Conservation (phyloP, 441 rosid species). For the Erodium chrysanthum region DNA sequence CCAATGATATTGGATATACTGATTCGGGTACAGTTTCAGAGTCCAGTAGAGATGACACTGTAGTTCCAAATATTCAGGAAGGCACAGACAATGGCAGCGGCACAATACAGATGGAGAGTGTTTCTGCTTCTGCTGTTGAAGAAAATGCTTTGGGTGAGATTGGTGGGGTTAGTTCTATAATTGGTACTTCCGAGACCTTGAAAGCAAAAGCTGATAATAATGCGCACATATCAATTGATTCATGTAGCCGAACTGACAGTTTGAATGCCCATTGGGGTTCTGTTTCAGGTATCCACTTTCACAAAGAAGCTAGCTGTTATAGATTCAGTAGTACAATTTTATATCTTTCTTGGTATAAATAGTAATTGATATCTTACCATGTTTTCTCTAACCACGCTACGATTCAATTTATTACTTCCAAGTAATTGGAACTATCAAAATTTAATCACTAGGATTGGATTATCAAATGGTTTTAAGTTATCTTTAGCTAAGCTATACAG, state of each 20-base stretch:
- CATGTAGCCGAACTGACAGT: constrained; percentile 48
- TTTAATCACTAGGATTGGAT: not conserved
- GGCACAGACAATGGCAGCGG: constrained; percentile 23
- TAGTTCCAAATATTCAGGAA: constrained; percentile 7
- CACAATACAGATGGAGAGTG: constrained; percentile 18
- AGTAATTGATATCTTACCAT: no score
- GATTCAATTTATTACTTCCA: no score
- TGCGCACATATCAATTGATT: constrained; percentile 34
- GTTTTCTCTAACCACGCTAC: no score
- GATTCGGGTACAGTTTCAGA: constrained; percentile 23
- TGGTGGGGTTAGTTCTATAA: constrained; percentile 18
- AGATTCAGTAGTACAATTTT: constrained; percentile 4
- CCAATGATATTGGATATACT: constrained; percentile 19
- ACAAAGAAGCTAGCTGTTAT: not conserved
- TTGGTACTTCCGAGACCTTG: constrained; percentile 11
- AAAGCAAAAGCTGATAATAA: constrained; percentile 23
- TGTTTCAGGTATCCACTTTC: constrained; percentile 52
- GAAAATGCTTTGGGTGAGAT: constrained; percentile 15
- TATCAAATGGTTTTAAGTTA: no score
- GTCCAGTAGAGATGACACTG: not conserved
- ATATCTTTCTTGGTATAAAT: not conserved
- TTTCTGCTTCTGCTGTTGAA: constrained; percentile 18
- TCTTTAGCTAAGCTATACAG: no score
- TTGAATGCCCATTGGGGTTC: constrained; percentile 19
- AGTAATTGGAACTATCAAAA: not conserved